Evolutionary conservation across 2,329 filamentous ascomycete genomes (phyloP).

Genomic region (Apiospora sp.): DNA sequence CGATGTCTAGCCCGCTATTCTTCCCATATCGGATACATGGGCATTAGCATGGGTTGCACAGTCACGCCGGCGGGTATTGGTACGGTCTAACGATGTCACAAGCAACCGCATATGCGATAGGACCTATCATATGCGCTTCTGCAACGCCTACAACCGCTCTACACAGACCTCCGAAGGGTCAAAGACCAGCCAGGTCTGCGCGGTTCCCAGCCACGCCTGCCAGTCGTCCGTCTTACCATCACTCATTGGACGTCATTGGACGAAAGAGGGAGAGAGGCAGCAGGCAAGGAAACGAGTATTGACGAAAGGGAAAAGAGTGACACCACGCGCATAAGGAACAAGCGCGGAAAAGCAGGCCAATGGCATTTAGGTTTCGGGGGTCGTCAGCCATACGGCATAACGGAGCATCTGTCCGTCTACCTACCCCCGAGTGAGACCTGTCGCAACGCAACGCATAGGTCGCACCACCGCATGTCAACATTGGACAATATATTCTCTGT

Average conservation of each 20-base stretch:
- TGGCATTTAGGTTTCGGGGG: constrained; percentile 6
- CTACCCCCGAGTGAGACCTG: constrained; percentile 14
- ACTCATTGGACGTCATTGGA: no score
- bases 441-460: constrained; percentile 7
- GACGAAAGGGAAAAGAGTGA: background rate
- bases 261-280: background rate
- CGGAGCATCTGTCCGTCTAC: constrained; percentile 12
- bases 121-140: background rate
- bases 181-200: background rate
- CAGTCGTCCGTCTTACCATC: background rate
- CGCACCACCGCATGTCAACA: background rate
- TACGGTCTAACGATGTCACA: constrained; percentile 6
- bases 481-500: background rate
- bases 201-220: background rate
- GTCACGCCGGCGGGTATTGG: background rate
- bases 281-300: background rate
- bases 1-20: background rate
- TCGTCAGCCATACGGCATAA: constrained; percentile 18
- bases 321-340: constrained; percentile 14
- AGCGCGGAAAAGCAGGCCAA: constrained; percentile 11
- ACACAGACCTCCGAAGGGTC: constrained; percentile 8
- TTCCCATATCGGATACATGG: background rate
- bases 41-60: background rate
- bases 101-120: constrained; percentile 11
- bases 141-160: background rate